Evolutionary conservation across 2,329 filamentous ascomycete genomes (phyloP).

Genomic region (Westerdykella aurantiaca): DNA sequence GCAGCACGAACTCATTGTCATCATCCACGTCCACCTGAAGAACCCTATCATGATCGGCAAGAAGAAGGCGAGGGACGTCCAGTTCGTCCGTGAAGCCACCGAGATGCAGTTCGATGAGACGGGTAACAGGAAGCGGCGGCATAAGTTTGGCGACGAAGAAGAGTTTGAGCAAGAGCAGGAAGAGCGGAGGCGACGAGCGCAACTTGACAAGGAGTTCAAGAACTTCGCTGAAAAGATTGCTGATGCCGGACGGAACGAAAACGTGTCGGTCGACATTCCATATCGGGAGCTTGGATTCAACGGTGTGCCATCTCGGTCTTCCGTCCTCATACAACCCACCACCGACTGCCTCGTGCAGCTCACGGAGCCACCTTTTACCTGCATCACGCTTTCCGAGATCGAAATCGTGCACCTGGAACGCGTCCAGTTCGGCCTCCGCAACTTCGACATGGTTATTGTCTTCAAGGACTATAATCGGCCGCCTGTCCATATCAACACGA

Average conservation of each 20-base stretch:
- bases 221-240: slow-evolving; percentile 96
- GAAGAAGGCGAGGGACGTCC: slow-evolving; percentile 98
- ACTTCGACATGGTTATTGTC: slow-evolving; percentile 97
- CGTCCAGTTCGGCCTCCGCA: slow-evolving; percentile 93
- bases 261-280: slow-evolving; percentile 90
- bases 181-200: slow-evolving; percentile 82
- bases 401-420: slow-evolving; percentile 94
- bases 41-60: slow-evolving; percentile 98
- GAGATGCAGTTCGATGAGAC: slow-evolving; percentile 99
- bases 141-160: slow-evolving; percentile 95
- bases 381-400: slow-evolving; percentile 90
- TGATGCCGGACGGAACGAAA: slow-evolving; percentile 85
- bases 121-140: slow-evolving; percentile 94
- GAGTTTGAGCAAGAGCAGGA: slow-evolving; percentile 99
- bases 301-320: slow-evolving; percentile 91
- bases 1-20: slow-evolving; percentile 90
- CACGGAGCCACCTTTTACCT: slow-evolving; percentile 94
- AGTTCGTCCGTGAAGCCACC: slow-evolving; percentile 96
- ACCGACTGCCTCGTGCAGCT: slow-evolving; percentile 96
- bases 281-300: slow-evolving; percentile 95
- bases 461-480: slow-evolving; percentile 95
- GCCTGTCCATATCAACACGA: slow-evolving; percentile 94
- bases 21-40: slow-evolving; percentile 96
- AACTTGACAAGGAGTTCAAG: slow-evolving; percentile 93
- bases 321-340: slow-evolving; percentile 90